Evolutionary conservation across 2,329 filamentous ascomycete genomes (phyloP), one percentile per base, ranked within the genome.

Genomic region (Claviceps capensis): DNA sequence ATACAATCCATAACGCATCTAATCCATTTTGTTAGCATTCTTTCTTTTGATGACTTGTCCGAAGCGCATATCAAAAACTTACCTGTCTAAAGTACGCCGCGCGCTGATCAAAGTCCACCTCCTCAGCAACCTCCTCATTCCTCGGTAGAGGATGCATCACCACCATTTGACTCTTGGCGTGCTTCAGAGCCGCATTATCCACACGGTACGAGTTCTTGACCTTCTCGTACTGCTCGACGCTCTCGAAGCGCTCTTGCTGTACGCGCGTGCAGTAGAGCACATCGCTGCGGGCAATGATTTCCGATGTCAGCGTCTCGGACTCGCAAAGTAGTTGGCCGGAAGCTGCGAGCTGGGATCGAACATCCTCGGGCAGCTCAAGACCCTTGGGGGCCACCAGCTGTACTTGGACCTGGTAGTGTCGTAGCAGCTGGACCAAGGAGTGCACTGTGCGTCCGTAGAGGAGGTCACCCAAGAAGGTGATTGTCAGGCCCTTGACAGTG

Each of bases 31-130:
- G 47, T 53, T 36, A 53, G 48, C 38, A 34, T 14, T 14, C 23
- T 8, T 19, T 11, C 5, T 5, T 5, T 34, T 34, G 43, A 52
- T 26, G 52, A 45, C 38, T 44, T n/a, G n/a, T 40, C 41, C 2
- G 14, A 44, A 44, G 41, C 19, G 22, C 13, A n/a, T 3, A 17
- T 17, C 34, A 34, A 48, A 19, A 26, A 78, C 86, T 82, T 72
- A 95, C 91, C 86, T 98, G 93, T 86, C 93, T 83, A 73, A 98
- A 98, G 75, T 98, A 98, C 52, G 93, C 91, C 54, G 93, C 93
- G 61, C 93, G 76, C 67, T 94, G 88, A 72, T 98, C 93, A 72
- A 94, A 95, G 70, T 98, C 93, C 48, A 98, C 89, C 74, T 98
- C 93, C 71, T 94, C 88, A 37, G 83, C 82, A 65, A 98, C 84